Evolutionary conservation across 2,329 filamentous ascomycete genomes (phyloP).

Genomic region (Penicillium capsulatum): DNA sequence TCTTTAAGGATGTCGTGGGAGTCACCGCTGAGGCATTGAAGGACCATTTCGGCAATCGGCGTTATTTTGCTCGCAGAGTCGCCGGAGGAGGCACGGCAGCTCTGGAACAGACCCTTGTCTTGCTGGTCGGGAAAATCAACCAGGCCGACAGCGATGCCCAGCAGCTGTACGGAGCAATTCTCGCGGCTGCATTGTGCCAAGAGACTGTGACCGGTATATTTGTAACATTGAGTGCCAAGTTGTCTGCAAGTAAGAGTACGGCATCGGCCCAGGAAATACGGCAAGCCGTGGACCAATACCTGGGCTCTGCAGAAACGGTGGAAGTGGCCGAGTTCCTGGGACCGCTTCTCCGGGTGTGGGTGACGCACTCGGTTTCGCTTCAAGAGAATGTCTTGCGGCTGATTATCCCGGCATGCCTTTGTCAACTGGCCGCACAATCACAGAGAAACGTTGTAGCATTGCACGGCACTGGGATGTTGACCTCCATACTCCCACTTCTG

Average conservation of each 20-base stretch:
- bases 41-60: slow-evolving; percentile 77
- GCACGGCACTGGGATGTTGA: slow-evolving; percentile 68
- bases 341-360: slow-evolving; percentile 47
- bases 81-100: slow-evolving; percentile 74
- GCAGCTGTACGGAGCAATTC: slow-evolving; percentile 75
- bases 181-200: slow-evolving; percentile 77
- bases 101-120: slow-evolving; percentile 65
- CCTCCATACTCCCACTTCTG: slow-evolving; percentile 60
- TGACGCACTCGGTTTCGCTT: slow-evolving; percentile 54
- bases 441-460: slow-evolving; percentile 66
- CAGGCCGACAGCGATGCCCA: slow-evolving; percentile 55
- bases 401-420: slow-evolving; percentile 62
- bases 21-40: slow-evolving; percentile 71
- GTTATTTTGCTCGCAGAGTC: slow-evolving; percentile 76
- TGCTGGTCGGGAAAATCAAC: slow-evolving; percentile 58
- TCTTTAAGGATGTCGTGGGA: slow-evolving; percentile 54
- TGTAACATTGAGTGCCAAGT: slow-evolving; percentile 35
- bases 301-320: slow-evolving; percentile 42
- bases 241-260: slow-evolving; percentile 13
- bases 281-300: slow-evolving; percentile 31
- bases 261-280: slow-evolving; percentile 23
- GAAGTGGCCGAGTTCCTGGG: slow-evolving; percentile 41
- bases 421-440: slow-evolving; percentile 56
- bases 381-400: slow-evolving; percentile 41
- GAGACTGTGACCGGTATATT: slow-evolving; percentile 69